These are phyloP conservation scores for Acrocalymma vagum DNA, from an alignment of 2,329 filamentous ascomycete genomes.

Conservation along the genomic window DNA sequence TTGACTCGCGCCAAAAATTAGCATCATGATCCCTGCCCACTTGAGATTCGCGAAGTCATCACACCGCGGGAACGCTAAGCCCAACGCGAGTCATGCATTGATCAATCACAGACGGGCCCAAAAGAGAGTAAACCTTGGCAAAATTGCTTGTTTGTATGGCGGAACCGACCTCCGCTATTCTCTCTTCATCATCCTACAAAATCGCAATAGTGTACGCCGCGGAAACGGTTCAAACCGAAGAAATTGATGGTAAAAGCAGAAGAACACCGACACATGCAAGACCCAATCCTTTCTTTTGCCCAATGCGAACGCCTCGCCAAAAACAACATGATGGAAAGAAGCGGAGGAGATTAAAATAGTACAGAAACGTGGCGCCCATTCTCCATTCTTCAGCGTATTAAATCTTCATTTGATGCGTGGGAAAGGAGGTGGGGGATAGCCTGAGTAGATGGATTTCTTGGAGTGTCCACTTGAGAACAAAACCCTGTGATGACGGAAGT, in stretches of 20 bases:
- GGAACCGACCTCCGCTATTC: background rate
- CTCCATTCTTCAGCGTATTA: no score
- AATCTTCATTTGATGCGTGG: no score
- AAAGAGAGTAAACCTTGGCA: background rate
- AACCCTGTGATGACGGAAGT: no score
- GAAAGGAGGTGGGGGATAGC: no score
- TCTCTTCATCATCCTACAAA: background rate
- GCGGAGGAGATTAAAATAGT: no score
- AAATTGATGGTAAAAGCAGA: background rate
- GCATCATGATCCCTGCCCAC: slow-evolving; percentile 19
- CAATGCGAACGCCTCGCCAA: slow-evolving; percentile 15
- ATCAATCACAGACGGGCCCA: slow-evolving; percentile 4
- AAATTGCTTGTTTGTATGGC: no score
- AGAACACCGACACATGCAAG: slow-evolving; percentile 9
- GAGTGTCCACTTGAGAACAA: no score
- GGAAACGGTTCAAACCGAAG: background rate
- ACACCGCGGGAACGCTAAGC: slow-evolving; percentile 21
- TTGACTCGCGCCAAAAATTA: slow-evolving; percentile 21
- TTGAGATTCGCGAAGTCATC: slow-evolving; percentile 36
- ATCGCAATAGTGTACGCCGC: background rate
- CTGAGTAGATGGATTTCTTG: no score
- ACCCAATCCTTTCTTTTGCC: slow-evolving; percentile 6
- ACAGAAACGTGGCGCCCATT: no score
- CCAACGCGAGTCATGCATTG: background rate
- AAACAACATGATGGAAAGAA: slow-evolving; percentile 3